Conservation (phyloP, 768 basidiomycete species). For the Russula brevipes region DNA sequence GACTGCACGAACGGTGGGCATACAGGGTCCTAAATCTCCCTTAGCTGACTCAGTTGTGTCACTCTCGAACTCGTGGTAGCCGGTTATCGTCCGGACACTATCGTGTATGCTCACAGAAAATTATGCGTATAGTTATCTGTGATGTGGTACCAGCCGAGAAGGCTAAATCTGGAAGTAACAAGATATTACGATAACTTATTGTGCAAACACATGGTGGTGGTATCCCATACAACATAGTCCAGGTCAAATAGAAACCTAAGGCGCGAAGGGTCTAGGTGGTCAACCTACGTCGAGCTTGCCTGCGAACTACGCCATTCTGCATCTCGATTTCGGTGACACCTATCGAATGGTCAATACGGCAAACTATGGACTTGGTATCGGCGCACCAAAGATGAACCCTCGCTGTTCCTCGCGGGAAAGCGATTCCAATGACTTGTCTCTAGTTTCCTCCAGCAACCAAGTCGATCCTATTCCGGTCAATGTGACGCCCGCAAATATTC, state of each 20-base stretch:
- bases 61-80: neutral
- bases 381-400: conserved; percentile 28
- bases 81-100: neutral
- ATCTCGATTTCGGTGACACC: neutral
- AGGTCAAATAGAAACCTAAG: neutral
- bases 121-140: neutral
- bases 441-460: conserved; percentile 42
- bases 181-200: neutral
- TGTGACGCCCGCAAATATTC: conserved; percentile 44
- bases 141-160: neutral
- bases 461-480: conserved; percentile 40
- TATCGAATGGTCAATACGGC: neutral
- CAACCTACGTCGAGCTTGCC: neutral
- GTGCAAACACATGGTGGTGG: neutral
- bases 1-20: neutral
- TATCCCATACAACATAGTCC: neutral
- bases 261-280: neutral
- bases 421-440: conserved; percentile 31
- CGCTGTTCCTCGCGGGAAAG: conserved; percentile 34
- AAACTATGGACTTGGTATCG: neutral
- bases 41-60: neutral
- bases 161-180: neutral
- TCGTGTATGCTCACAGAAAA: neutral
- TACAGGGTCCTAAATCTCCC: neutral
- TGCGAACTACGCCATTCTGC: neutral